phyloP scores from a whole-genome alignment of 2,329 filamentous ascomycete genomes.

The Trichoderma atrobrunneum region DNA sequence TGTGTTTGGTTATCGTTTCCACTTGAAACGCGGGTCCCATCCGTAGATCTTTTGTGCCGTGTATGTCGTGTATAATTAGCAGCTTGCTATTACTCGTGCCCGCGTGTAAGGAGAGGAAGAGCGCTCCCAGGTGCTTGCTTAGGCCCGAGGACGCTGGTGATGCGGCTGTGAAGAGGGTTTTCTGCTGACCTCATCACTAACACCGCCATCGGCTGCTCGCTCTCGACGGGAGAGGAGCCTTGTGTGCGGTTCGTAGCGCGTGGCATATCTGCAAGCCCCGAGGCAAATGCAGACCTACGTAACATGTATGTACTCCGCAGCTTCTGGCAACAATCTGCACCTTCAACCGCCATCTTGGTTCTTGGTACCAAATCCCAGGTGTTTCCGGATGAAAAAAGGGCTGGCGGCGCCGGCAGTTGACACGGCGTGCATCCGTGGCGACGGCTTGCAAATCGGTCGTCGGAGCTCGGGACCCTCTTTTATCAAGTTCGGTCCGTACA shows the following conservation, averaged over 20 bases:
- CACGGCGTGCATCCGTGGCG: slow-evolving; percentile 4
- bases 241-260: not conserved
- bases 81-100: not conserved
- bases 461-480: slow-evolving; percentile 11
- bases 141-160: not conserved
- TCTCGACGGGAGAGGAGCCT: not conserved
- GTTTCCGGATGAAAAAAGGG: not conserved
- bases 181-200: not conserved
- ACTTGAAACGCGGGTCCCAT: not conserved
- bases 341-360: not conserved
- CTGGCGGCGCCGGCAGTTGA: slow-evolving; percentile 15
- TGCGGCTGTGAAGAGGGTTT: not conserved
- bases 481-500: not conserved
- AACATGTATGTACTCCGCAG: not conserved
- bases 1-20: not conserved
- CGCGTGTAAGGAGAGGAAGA: not conserved
- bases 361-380: not conserved
- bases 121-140: not conserved
- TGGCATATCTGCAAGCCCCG: not conserved
- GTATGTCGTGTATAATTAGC: not conserved
- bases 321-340: not conserved
- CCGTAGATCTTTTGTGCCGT: not conserved
- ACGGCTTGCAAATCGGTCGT: slow-evolving; percentile 12
- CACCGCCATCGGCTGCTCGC: not conserved
- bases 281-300: not conserved